These are phyloP conservation scores for Aspergillus nomiae DNA, from an alignment of 2,329 filamentous ascomycete species.

Conservation along the genomic window DNA sequence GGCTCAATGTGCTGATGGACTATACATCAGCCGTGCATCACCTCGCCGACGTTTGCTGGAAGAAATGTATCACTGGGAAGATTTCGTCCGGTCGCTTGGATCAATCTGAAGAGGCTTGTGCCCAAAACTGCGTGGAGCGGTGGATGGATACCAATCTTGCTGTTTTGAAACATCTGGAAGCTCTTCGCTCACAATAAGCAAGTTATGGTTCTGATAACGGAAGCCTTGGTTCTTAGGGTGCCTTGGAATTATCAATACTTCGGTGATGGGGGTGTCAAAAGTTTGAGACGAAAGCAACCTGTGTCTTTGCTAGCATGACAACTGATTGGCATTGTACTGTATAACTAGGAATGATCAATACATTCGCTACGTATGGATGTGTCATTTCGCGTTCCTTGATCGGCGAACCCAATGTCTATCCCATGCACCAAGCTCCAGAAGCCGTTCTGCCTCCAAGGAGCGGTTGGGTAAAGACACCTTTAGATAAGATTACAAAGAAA, in stretches of 20 bases:
- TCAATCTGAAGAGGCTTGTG: constrained; percentile 75
- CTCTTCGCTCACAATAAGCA: constrained; percentile 51
- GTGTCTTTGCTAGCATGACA: neutral
- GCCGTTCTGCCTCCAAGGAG: neutral
- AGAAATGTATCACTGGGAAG: constrained; percentile 79
- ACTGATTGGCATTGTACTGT: neutral
- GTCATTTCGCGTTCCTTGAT: neutral
- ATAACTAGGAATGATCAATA: neutral
- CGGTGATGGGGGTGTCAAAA: neutral
- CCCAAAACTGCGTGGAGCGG: constrained; percentile 89
- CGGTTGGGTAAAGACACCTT: neutral
- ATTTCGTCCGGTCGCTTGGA: constrained; percentile 75
- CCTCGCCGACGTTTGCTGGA: constrained; percentile 83
- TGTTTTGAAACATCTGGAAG: constrained; percentile 82
- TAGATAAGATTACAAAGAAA: neutral
- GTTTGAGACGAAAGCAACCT: neutral
- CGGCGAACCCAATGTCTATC: neutral
- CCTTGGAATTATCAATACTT: neutral
- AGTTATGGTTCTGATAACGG: neutral
- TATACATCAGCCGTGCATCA: constrained; percentile 60
- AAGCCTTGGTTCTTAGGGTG: neutral
- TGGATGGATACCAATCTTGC: constrained; percentile 87
- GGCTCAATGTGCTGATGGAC: neutral
- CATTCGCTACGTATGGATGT: neutral
- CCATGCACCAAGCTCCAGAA: neutral